Evolutionary conservation across 352 stramenopile genomes (phyloP), one percentile per base, ranked within the genome.

Genomic region (Globisporangium cederbergense): DNA sequence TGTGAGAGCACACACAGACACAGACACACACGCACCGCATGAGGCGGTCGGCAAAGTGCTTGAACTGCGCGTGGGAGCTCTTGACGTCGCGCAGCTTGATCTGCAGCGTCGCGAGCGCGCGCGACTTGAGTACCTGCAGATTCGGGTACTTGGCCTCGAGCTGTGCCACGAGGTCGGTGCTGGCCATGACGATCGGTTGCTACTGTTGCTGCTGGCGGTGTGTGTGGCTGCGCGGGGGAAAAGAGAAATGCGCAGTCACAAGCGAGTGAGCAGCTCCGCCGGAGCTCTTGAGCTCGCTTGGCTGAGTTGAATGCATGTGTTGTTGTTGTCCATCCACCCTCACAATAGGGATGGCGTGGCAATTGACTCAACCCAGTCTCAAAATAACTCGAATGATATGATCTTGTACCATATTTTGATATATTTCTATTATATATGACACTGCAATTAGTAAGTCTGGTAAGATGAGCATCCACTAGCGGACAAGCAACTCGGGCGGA

Each of bases 41-140:
- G 68, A 93, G 75, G 1, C 83, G 83, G 64, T 93, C 83, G 34
- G 83, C 81, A 64, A 84, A 93, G 63, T 87, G 78, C 74, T 91
- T 93, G 68, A 93, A 93, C 58, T 90, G 71, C 40, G 76, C 83
- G 36, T 87, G 81, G 42, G 81, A 70, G 71, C 81, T 89, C 40
- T 75, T 76, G 62, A 81, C 65, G 62, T 93, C 81, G 59, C 83
- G 83, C 67, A 93, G 73, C 65, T 91, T 90, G 65, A 89, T 83
- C 56, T 88, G 75, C 60, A 93, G 75, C 63, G 81, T 70, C 45
- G 69, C 71, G 60, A 93, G 69, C 50, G 83, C 79, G 59, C 75
- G 80, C 72, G 89, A 84, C 66, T 75, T 75, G 53, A 93, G 73
- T 60, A 93, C 80, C 36, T 77, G 70, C 20, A 93, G 67, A 67